phyloP scores from a whole-genome alignment of 257 asterid genomes.

The Solanum piurae region DNA sequence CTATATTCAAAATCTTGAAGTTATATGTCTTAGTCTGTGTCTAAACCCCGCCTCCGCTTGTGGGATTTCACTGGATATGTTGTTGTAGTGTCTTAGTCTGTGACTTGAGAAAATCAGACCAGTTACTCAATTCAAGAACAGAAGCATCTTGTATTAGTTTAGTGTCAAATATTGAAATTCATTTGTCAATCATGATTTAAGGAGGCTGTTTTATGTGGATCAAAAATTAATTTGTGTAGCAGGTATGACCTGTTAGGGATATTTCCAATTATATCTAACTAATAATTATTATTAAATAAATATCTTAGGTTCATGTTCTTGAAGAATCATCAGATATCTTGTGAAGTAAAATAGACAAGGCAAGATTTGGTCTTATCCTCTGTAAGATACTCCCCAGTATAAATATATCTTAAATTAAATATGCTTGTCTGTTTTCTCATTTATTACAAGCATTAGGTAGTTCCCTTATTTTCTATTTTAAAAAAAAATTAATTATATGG shows the following conservation, averaged over 20 bases:
- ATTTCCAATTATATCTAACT: background rate
- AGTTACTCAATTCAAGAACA: background rate
- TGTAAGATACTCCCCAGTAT: background rate
- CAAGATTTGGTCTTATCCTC: slow-evolving; percentile 17
- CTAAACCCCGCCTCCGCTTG: background rate
- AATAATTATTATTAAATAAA: background rate
- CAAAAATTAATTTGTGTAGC: background rate
- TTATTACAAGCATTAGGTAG: slow-evolving; percentile 6
- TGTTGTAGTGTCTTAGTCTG: background rate
- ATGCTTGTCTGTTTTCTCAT: slow-evolving; percentile 5
- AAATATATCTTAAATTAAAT: background rate
- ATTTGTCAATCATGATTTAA: background rate
- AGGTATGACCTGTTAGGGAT: slow-evolving; percentile 3
- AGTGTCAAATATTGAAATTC: background rate
- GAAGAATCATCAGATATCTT: background rate
- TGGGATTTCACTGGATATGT: background rate
- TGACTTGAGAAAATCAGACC: background rate
- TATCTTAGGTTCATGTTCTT: background rate
- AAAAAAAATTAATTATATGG: background rate
- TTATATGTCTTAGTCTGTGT: background rate
- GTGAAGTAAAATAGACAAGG: background rate
- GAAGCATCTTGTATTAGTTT: background rate
- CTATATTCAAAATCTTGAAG: background rate
- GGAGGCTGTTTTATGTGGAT: background rate
- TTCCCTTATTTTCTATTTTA: background rate